Base-by-base conservation (phyloP, 2,329 filamentous ascomycete species). In the Paracoccidioides brasiliensis region DNA sequence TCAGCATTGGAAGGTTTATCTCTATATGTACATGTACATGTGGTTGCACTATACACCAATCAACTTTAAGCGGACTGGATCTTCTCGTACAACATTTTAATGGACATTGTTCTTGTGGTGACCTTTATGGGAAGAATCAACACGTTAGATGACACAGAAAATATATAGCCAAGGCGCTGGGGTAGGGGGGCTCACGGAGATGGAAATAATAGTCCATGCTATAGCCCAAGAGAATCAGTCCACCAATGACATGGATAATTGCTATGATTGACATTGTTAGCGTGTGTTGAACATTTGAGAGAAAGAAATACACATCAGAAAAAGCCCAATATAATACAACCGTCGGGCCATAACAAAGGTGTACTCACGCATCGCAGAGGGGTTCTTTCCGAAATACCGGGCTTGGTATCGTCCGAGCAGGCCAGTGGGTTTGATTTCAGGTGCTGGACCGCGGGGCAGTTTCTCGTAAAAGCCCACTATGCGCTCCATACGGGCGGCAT, bases 61-160 rank as follows among this genome's bases (percentile, higher is more conserved):
- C 42, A 4, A 12, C 5, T 41, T 40, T 28, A 32, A 42, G 22
- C 30, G 22, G 38, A 4, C 7, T 33, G n/a, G 12, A 28, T 15
- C 15, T 33, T 42, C 5, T 37, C 14, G 40, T 22, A 52, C 50
- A 58, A 56, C 60, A 57, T 59, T 70, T 78, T 94, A 98, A 81
- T 98, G 93, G 67, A 89, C 88, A 76, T 98, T 94, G 86, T 98
- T 97, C 88, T 98, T 98, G 87, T 97, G 91, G 83, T 98, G 91
- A 68, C 93, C 93, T 98, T 65, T 55, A 54, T 48, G 5, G 22
- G 32, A 12, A 41, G 32, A n/a, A 35, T 15, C 53, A 51, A 60
- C 54, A 60, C 57, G 49, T 53, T 41, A 54, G 38, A 30, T 5
- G 30, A 30, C 41, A 7, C 10, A 37, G 7, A 15, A 22, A 0